Evolutionary conservation across 352 stramenopile genomes (phyloP), one percentile per base, ranked within the genome.

Genomic region (Plasmopara muralis): DNA sequence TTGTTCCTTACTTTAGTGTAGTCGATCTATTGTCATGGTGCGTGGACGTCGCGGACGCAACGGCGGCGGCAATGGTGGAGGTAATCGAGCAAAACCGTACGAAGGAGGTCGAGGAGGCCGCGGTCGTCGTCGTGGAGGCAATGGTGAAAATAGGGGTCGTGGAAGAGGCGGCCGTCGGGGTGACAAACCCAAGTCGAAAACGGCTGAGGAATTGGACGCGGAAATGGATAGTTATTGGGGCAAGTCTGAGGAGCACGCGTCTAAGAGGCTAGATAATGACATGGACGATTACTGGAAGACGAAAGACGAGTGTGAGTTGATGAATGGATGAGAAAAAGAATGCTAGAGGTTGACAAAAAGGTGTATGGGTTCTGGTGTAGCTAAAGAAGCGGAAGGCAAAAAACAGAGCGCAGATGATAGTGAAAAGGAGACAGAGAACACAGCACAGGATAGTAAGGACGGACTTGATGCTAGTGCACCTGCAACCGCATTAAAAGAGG

Each of bases 211-310:
- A 46, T 68, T 93, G 25, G 79, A 93, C 59, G 75, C 74, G 40
- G 83, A 93, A 45, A 90, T 93, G 83, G 83, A 93, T 72, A 81
- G 52, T 28, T 93, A 93, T 73, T 93, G 83, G 83, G 78, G 77
- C 46, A 93, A 93, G 65, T 90, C 79, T 49, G 68, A 75, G 55
- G 83, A 93, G 62, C 83, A 93, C 57, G 83, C 83, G 18, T 38
- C 72, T 47, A 93, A 93, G 74, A 89, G 88, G 62, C 57, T 93
- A 28, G 83, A 93, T 55, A 69, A 46, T 38, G 83, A 93, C 64
- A 88, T 93, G 83, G 79, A 93, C 60, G 72, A 89, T 57, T 93
- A 93, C 70, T 93, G 83, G 83, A 93, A 93, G 77, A 77, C 56
- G 37, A 93, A 93, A 68, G 72, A 77, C 40, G 68, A 73, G 6